Base-by-base conservation (phyloP, 192 early-diverging fungal species). In the Coemansia guatemalensis region DNA sequence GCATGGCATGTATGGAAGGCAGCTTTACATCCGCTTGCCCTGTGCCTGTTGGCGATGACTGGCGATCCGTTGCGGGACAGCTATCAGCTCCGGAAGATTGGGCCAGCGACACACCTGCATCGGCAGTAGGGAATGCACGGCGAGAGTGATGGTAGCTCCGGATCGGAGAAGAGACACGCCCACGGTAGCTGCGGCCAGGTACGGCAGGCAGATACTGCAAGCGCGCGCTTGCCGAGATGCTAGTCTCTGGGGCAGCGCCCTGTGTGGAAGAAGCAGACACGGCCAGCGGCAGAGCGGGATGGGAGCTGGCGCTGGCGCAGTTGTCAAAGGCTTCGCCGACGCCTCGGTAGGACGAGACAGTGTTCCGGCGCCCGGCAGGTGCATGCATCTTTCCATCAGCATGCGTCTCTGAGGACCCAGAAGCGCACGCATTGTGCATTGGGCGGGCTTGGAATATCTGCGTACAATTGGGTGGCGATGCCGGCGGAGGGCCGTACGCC, bases 1-100 rank as follows among this genome's bases (percentile, higher is more conserved):
- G 67, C 47, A 78, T 68, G 12, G 70, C 56, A 17, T 53, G 53
- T n/a, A 78, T 73, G 18, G 75, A 69, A 12, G 75, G 75, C 8
- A 78, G 63, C 51, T 53, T 68, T 47, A 73, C 48, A n/a, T 58
- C 41, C 17, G 48, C 44, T 33, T 49, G 8, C 6, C 23, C 41
- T 17, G 29, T n/a, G 51, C 18, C 47, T 22, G 44, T 17, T 48
- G 33, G n/a, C 17, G 27, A 27, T 49, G 68, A 24, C 49, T 53
- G 27, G 27, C 23, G 20, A 25, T 39, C 14, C 0, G 39, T 17
- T 44, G 39, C 39, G 14, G 39, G 14, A 44, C 9, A 17, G 39
- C 39, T 12, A 11, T 44, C 39, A 17, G 39, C 39, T 14, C 12
- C 39, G 14, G 39, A 4, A 17, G 39, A 44, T 44, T 44, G 39